Conservation (phyloP, 352 stramenopile species). For the Phytophthora megakarya region DNA sequence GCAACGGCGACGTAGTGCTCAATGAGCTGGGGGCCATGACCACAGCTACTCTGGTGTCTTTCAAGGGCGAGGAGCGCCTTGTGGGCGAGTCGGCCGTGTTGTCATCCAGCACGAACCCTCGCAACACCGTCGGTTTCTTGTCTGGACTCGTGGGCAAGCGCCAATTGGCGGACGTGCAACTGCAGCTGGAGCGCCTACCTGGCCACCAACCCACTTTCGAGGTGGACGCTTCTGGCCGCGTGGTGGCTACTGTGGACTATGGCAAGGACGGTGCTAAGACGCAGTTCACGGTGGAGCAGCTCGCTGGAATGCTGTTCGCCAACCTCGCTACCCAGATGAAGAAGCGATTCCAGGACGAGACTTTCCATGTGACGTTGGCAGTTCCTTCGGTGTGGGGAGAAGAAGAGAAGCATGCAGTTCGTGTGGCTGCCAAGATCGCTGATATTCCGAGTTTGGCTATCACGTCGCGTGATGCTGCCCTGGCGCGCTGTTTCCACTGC, state of each 20-base stretch:
- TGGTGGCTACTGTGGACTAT: constrained; percentile 75
- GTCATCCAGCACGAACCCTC: constrained; percentile 82
- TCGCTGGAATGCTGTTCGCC: constrained; percentile 78
- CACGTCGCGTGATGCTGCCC: constrained; percentile 55
- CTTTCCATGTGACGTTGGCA: constrained; percentile 68
- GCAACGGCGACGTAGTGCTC: constrained; percentile 80
- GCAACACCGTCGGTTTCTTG: constrained; percentile 78
- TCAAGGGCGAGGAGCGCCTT: constrained; percentile 85
- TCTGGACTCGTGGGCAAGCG: constrained; percentile 71
- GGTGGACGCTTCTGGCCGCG: constrained; percentile 28
- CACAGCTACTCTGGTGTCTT: constrained; percentile 86
- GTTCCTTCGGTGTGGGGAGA: constrained; percentile 67
- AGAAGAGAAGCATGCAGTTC: constrained; percentile 53
- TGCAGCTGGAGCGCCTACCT: constrained; percentile 45
- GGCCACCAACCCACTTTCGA: constrained; percentile 59
- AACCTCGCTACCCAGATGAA: constrained; percentile 76
- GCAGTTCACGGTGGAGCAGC: constrained; percentile 74
- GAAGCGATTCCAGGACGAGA: constrained; percentile 48
- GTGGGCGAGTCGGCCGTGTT: constrained; percentile 87
- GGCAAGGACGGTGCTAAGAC: constrained; percentile 38
- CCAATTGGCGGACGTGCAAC: constrained; percentile 47
- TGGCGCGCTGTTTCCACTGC: constrained; percentile 79
- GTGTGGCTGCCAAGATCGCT: constrained; percentile 60
- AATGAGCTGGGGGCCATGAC: constrained; percentile 91
- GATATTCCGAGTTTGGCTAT: constrained; percentile 59